Evolutionary conservation across 2,329 filamentous ascomycete species (phyloP), one percentile per base, ranked within the genome.

Genomic region (Thielaviopsis populi): DNA sequence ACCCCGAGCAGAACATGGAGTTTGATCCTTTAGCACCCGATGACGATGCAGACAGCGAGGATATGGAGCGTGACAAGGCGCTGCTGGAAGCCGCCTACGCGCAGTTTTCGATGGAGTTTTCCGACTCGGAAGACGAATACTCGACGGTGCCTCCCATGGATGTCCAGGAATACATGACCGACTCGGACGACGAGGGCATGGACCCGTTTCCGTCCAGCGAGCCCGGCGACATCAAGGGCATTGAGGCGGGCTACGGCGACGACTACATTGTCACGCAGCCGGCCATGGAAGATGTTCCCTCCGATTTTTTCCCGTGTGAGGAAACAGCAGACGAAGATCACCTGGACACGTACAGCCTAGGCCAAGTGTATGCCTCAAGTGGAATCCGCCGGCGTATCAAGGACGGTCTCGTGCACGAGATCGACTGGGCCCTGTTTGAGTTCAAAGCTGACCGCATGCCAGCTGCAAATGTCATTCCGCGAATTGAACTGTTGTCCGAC

Each of bases 341-440:
- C 68, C 79, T 96, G 0, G 83, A 88, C 54, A 89, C 86, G 0
- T 94, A 88, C 69, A 83, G 84, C 15, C 78, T 97, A 1, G 92
- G 92, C 2, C 84, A 90, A 69, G 79, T 97, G 3, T 90, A 95
- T 70, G 92, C 92, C 0, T 95, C 90, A 0, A 96, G 91, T 24
- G 92, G 92, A 6, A 87, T 97, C 65, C 84, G 90, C 3, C 84
- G 92, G 37, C 86, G 88, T 61, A 81, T 86, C 63, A 80, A 83
- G 66, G 79, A 87, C 66, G 85, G 86, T 3, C 76, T 95, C 27
- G 78, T 89, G 5, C 92, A 96, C 72, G 92, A 97, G 73, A 91
- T 97, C 54, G 92, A 97, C 73, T 97, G 92, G 92, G 91, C 91
- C 0, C 77, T 97, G 1, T 91, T 97, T 69, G 84, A 88, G 68